phyloP scores from a whole-genome alignment of 1,284 basidiomycete genomes.

The Xerocomus nothofagi region DNA sequence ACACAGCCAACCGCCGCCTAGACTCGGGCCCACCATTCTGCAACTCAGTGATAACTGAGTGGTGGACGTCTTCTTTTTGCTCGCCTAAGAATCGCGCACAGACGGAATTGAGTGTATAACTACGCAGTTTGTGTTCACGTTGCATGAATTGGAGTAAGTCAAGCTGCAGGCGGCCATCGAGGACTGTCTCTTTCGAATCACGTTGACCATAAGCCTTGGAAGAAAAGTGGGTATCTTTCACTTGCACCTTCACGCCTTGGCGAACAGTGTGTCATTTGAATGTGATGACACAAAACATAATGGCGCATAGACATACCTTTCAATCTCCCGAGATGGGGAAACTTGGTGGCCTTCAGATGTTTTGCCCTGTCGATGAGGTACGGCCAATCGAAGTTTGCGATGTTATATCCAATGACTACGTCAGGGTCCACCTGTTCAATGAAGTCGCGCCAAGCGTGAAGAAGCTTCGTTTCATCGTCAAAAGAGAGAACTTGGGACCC shows the following conservation, averaged over 20 bases:
- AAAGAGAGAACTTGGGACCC: constrained; percentile 93
- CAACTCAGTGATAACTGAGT: constrained; percentile 94
- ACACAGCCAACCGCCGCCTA: constrained; percentile 86
- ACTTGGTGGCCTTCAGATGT: constrained; percentile 70
- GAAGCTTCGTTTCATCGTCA: constrained; percentile 70
- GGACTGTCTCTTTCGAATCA: constrained; percentile 87
- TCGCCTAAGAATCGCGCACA: constrained; percentile 95
- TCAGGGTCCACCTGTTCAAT: constrained; percentile 88
- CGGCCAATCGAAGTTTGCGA: constrained; percentile 89
- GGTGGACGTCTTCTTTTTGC: constrained; percentile 96
- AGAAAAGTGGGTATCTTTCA: constrained; percentile 92
- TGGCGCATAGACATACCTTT: constrained; percentile 49
- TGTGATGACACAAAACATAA: not conserved
- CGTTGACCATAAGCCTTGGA: constrained; percentile 95
- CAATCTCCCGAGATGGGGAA: constrained; percentile 79
- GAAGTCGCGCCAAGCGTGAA: constrained; percentile 83
- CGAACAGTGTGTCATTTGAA: constrained; percentile 6
- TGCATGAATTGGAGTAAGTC: constrained; percentile 97
- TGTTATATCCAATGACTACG: constrained; percentile 93
- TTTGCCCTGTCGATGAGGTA: constrained; percentile 90
- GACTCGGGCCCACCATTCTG: constrained; percentile 95
- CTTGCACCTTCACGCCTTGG: constrained; percentile 71
- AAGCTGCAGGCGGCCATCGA: constrained; percentile 90
- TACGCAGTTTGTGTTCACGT: constrained; percentile 91
- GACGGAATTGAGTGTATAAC: constrained; percentile 94